Conservation (phyloP, 106 monocot genomes). For the Platanthera zijinensis region DNA sequence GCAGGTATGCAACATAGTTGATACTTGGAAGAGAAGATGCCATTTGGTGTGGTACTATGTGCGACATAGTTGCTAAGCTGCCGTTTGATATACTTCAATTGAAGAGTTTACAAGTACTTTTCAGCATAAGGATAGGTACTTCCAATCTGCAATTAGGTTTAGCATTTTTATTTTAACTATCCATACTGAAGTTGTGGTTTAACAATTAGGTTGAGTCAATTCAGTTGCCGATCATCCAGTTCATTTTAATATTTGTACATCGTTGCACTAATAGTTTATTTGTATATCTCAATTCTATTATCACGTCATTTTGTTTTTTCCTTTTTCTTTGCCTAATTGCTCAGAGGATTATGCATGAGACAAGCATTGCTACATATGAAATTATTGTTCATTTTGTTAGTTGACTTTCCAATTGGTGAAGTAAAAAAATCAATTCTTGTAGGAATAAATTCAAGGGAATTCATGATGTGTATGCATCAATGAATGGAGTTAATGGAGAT, state of each 20-base stretch:
- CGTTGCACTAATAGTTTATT: not conserved
- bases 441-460: constrained; percentile 1
- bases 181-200: too few species aligned
- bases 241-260: not conserved
- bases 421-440: not conserved
- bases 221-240: too few species aligned
- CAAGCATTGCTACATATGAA: not conserved
- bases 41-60: too few species aligned
- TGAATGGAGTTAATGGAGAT: not conserved
- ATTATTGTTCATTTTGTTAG: not conserved
- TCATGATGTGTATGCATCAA: not conserved
- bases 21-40: too few species aligned
- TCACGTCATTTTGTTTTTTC: not conserved
- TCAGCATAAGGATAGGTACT: too few species aligned
- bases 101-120: too few species aligned
- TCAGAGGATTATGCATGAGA: not conserved
- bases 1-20: too few species aligned
- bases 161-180: too few species aligned
- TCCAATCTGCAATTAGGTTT: too few species aligned
- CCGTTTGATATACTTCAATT: too few species aligned
- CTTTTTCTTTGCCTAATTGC: not conserved
- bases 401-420: not conserved
- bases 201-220: too few species aligned
- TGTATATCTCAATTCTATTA: not conserved
- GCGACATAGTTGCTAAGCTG: too few species aligned